phyloP scores from a whole-genome alignment of 805 yeast genomes.

The Starmerella lactis-condensi region DNA sequence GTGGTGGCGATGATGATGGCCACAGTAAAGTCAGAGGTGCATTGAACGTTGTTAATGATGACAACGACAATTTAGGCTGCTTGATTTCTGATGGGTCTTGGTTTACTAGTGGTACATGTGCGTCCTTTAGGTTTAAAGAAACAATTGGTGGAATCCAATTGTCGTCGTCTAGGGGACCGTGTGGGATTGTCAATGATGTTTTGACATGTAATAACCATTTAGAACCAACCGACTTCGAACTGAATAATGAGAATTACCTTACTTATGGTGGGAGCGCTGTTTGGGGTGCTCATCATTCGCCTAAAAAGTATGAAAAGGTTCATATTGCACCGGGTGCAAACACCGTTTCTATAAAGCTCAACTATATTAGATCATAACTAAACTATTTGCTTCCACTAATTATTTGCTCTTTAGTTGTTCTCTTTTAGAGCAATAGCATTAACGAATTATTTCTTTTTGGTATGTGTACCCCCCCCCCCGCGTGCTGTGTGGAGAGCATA shows the following conservation, averaged over 20 bases:
- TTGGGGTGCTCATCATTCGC: conserved; percentile 39
- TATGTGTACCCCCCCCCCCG: no score
- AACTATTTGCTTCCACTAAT: no score
- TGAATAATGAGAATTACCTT: conserved; percentile 29
- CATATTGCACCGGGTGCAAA: conserved; percentile 26
- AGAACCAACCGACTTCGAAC: conserved; percentile 39
- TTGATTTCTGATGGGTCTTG: conserved; percentile 73
- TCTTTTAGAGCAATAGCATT: no score
- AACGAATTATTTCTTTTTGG: no score
- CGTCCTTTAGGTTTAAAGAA: conserved; percentile 41
- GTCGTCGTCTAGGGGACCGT: conserved; percentile 53
- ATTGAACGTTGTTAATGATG: conserved; percentile 14
- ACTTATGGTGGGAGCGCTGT: conserved; percentile 42
- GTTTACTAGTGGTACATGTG: conserved; percentile 70
- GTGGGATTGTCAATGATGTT: conserved; percentile 28
- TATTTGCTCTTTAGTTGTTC: no score
- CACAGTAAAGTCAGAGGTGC: conserved; percentile 26
- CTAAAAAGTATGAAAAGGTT: conserved; percentile 32
- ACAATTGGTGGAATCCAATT: conserved; percentile 61
- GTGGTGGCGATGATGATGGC: conserved; percentile 28
- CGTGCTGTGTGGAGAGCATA: no score
- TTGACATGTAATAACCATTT: conserved; percentile 23
- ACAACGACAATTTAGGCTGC: conserved; percentile 38
- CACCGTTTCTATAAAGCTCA: no score
- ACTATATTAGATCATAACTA: no score